These are phyloP conservation scores for Thyridium curvatum DNA, from an alignment of 2,329 filamentous ascomycete species.

Conservation along the genomic window DNA sequence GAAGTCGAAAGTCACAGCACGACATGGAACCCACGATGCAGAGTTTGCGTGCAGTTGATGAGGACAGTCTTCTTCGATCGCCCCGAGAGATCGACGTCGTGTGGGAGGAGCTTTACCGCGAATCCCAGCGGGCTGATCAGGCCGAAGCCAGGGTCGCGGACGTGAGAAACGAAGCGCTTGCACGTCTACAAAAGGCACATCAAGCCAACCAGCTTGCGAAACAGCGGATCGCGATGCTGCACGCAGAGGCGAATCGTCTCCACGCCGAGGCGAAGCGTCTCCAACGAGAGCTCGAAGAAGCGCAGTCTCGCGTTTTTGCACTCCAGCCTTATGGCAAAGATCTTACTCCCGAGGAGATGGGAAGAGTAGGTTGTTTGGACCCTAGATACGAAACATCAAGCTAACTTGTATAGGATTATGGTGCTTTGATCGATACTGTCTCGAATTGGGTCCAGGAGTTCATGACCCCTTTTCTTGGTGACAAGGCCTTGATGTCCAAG, in stretches of 20 bases:
- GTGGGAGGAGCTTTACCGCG: slow-evolving; percentile 2
- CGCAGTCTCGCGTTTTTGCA: slow-evolving; percentile 32
- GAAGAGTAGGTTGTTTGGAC: slow-evolving; percentile 18
- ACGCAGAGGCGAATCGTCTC: too few species aligned
- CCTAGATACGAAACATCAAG: not conserved
- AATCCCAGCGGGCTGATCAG: slow-evolving; percentile 11
- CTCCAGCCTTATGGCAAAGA: slow-evolving; percentile 32
- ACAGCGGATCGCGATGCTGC: slow-evolving; percentile 13
- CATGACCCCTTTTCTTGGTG: slow-evolving; percentile 21
- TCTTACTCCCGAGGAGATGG: slow-evolving; percentile 27
- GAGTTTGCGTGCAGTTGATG: not conserved
- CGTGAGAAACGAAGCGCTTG: too few species aligned
- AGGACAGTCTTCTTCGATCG: not conserved
- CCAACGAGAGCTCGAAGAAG: slow-evolving; percentile 23
- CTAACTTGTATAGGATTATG: slow-evolving; percentile 24
- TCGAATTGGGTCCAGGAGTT: slow-evolving; percentile 28
- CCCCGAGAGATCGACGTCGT: slow-evolving; percentile 5
- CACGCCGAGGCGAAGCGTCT: slow-evolving; percentile 19
- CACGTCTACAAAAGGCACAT: slow-evolving; percentile 16
- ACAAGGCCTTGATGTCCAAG: slow-evolving; percentile 15
- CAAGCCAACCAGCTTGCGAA: slow-evolving; percentile 13
- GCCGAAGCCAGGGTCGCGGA: slow-evolving; percentile 16
- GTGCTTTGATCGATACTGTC: slow-evolving; percentile 23
- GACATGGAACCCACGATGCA: slow-evolving; percentile 1
- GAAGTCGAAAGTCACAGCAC: too few species aligned